phyloP scores from a whole-genome alignment of 108 stramenopile genomes.

The Poteriospumella lacustris region DNA sequence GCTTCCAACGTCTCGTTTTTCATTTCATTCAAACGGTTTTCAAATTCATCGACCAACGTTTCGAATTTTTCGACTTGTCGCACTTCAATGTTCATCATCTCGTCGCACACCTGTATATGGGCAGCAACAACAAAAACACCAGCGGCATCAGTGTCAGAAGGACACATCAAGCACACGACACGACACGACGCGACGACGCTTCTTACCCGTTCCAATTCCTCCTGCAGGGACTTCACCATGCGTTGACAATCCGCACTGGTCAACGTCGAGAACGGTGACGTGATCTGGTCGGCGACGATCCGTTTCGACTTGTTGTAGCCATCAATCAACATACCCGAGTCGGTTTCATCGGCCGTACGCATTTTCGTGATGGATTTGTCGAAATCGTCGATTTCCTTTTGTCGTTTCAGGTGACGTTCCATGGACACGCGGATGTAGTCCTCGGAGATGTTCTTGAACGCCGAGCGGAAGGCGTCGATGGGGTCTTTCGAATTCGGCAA shows the following conservation, averaged over 20 bases:
- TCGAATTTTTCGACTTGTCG: conserved; percentile 58
- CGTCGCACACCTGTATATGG: conserved; percentile 33
- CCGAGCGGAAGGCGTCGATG: conserved; percentile 39
- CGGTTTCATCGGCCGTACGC: conserved; percentile 16
- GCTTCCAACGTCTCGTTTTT: conserved; percentile 50
- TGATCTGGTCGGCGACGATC: neutral
- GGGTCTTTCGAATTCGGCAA: conserved; percentile 48
- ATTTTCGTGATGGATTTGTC: conserved; percentile 30
- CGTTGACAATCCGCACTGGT: neutral
- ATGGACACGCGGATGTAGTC: conserved; percentile 13
- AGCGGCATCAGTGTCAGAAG: too few relatives aligned
- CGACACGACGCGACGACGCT: too few relatives aligned
- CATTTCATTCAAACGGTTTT: conserved; percentile 44
- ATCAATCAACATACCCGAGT: conserved; percentile 28
- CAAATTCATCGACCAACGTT: conserved; percentile 53
- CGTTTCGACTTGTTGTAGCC: conserved; percentile 32
- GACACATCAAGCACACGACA: too few relatives aligned
- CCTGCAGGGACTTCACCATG: conserved; percentile 18
- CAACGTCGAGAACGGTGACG: neutral
- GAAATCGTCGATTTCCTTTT: conserved; percentile 30
- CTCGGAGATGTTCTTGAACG: conserved; percentile 36
- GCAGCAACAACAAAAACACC: too few relatives aligned
- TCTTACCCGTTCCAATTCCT: conserved; percentile 22
- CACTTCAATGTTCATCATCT: conserved; percentile 55
- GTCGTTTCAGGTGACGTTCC: conserved; percentile 13